Evolutionary conservation across 148 eudicot genomes (phyloP).

Genomic region (Talinum fruticosum): DNA sequence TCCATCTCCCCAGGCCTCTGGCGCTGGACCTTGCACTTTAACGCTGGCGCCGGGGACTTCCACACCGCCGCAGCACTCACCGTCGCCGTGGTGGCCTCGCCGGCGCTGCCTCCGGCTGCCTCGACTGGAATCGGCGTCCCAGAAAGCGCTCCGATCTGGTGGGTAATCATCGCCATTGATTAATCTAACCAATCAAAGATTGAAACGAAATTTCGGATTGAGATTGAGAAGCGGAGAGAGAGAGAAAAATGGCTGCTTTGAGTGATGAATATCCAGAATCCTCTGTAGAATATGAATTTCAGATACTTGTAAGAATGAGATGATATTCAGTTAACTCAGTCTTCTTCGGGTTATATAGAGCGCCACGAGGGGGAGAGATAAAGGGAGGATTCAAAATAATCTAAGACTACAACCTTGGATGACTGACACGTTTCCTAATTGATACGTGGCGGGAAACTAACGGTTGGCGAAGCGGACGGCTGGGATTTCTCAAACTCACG

Average conservation of each 20-base stretch:
- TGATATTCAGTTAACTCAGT: background rate
- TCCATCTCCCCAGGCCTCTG: background rate
- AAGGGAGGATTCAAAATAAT: background rate
- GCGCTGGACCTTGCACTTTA: conserved; percentile 10
- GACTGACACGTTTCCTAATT: background rate
- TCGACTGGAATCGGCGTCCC: conserved; percentile 42
- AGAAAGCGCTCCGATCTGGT: conserved; percentile 65
- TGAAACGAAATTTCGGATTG: too few relatives aligned
- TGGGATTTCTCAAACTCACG: background rate
- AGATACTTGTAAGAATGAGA: background rate
- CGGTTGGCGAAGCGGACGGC: background rate
- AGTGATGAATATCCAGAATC: background rate
- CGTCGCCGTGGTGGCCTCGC: background rate
- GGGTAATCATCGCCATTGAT: conserved; percentile 26
- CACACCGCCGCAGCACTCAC: conserved; percentile 28
- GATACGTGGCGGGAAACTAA: background rate
- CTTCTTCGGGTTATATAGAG: background rate
- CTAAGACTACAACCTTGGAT: background rate
- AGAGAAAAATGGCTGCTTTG: background rate
- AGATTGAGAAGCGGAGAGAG: background rate
- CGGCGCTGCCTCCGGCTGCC: background rate
- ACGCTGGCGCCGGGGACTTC: conserved; percentile 22
- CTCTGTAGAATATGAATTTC: background rate
- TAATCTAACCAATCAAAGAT: background rate
- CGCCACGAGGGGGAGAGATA: background rate